Percentiles rank a stretch among this genome's conserved stretches.
These are phyloP conservation scores for Oryza punctata DNA, from an alignment of 176 grass and related monocot genomes.

Conservation along the genomic window DNA sequence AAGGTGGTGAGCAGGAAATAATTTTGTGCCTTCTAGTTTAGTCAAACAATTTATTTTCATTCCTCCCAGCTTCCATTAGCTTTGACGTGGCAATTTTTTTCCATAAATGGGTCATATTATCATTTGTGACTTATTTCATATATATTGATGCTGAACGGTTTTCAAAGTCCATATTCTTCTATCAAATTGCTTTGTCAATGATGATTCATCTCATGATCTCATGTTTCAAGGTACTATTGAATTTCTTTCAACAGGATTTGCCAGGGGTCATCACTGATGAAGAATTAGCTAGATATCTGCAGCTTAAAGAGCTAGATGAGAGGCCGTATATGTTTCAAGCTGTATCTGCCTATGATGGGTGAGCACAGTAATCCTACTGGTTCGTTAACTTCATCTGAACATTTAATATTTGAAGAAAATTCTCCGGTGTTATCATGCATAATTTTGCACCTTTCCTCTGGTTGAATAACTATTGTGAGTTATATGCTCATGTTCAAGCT, in stretches of 20 bases:
- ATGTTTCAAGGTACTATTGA: slow-evolving; percentile 23
- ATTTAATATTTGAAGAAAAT: background rate
- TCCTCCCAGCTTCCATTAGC: background rate
- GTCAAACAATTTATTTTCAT: background rate
- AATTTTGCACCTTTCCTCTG: background rate
- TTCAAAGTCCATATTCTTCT: slow-evolving; percentile 2
- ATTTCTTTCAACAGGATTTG: slow-evolving; percentile 61
- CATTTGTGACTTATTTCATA: background rate
- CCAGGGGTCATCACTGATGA: slow-evolving; percentile 56
- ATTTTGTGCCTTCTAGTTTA: background rate
- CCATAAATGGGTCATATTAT: slow-evolving; percentile 6
- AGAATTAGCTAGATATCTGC: slow-evolving; percentile 73
- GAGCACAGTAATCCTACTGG: slow-evolving; percentile 29
- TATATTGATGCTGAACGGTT: background rate
- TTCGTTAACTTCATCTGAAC: background rate
- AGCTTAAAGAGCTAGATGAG: slow-evolving; percentile 78
- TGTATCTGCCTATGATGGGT: slow-evolving; percentile 90
- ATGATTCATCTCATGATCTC: slow-evolving; percentile 33
- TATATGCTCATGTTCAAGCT: background rate
- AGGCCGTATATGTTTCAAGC: slow-evolving; percentile 71
- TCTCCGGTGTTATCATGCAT: background rate
- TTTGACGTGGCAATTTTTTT: background rate
- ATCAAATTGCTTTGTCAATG: slow-evolving; percentile 16
- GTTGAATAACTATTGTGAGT: background rate
- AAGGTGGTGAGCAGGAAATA: background rate